These are phyloP conservation scores for Botrytis hyacinthi DNA, from an alignment of 2,329 filamentous ascomycete genomes.

Conservation along the genomic window DNA sequence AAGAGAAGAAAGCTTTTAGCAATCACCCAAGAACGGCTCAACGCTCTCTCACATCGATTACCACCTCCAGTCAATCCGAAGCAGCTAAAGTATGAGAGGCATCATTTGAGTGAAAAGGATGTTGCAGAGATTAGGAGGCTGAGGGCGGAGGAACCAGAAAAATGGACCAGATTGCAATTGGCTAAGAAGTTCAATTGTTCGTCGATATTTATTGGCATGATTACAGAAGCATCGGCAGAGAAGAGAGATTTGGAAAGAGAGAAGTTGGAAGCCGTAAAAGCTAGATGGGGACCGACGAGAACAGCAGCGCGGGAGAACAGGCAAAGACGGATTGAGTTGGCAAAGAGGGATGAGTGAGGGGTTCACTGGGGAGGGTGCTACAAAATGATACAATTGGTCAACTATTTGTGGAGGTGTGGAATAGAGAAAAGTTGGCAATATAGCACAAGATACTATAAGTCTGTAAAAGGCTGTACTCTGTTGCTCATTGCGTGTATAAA, in stretches of 20 bases:
- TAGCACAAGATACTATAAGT: background rate
- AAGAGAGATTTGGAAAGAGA: constrained; percentile 48
- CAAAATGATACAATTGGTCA: background rate
- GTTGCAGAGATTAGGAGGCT: constrained; percentile 60
- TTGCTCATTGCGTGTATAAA: constrained; percentile 11
- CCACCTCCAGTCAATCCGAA: constrained; percentile 32
- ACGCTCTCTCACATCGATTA: constrained; percentile 24
- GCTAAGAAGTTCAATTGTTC: constrained; percentile 56
- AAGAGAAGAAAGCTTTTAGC: constrained; percentile 36
- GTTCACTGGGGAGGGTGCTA: background rate
- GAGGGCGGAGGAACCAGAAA: constrained; percentile 51
- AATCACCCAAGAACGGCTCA: constrained; percentile 28
- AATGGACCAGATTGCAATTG: constrained; percentile 54
- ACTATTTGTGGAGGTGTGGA: background rate
- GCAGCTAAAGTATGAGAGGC: constrained; percentile 30
- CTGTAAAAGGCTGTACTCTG: background rate
- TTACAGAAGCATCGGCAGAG: constrained; percentile 47
- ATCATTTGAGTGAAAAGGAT: constrained; percentile 55
- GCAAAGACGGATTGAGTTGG: constrained; percentile 47
- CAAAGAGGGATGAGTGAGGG: constrained; percentile 33
- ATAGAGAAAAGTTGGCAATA: background rate
- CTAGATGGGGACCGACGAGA: constrained; percentile 57
- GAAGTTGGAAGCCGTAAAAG: constrained; percentile 49
- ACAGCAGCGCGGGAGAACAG: constrained; percentile 55
- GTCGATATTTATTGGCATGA: constrained; percentile 57